Percentiles rank a stretch among this genome's conserved stretches.
Conservation (phyloP, 2,329 filamentous ascomycete species). For the Zelopaecilomyces penicillatus region DNA sequence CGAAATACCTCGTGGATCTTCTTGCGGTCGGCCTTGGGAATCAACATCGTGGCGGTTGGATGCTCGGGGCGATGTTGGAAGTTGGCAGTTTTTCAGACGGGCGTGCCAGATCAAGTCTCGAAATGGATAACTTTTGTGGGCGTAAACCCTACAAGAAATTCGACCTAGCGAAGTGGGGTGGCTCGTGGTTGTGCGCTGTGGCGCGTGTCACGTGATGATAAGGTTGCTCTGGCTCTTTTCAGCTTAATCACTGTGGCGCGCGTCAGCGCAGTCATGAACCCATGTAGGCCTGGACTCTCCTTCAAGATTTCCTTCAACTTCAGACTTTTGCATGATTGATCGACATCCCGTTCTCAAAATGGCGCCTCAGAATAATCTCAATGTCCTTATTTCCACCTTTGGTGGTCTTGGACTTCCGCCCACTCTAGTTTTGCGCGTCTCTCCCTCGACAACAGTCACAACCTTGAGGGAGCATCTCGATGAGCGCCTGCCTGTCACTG, state of each 20-base stretch:
- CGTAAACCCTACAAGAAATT: slow-evolving; percentile 33
- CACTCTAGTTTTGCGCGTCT: slow-evolving; percentile 71
- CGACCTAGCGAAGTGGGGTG: slow-evolving; percentile 27
- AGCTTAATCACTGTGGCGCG: no score
- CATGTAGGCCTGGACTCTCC: no score
- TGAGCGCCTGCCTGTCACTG: slow-evolving; percentile 49
- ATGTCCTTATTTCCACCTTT: slow-evolving; percentile 79
- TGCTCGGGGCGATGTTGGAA: slow-evolving; percentile 43
- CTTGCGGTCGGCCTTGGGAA: slow-evolving; percentile 99
- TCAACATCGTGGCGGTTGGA: slow-evolving; percentile 72
- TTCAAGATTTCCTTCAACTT: no score
- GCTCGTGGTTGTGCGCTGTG: slow-evolving; percentile 18
- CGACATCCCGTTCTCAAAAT: slow-evolving; percentile 29
- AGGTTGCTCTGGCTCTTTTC: slow-evolving; percentile 1
- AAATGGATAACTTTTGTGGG: slow-evolving; percentile 40
- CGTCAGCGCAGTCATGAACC: no score
- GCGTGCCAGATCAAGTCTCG: slow-evolving; percentile 25
- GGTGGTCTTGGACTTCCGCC: slow-evolving; percentile 72
- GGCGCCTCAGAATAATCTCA: slow-evolving; percentile 49
- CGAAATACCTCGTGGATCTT: slow-evolving; percentile 79
- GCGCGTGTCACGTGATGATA: slow-evolving; percentile 26
- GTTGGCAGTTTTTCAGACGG: slow-evolving; percentile 31
- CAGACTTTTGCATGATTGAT: background rate
- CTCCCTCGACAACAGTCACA: slow-evolving; percentile 54
- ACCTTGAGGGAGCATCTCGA: slow-evolving; percentile 58